A percentile compares a stretch with the other conserved stretches of the same genome.
Evolutionary conservation across 345 rosid species (phyloP).

Genomic region (Luvunga scandens): DNA sequence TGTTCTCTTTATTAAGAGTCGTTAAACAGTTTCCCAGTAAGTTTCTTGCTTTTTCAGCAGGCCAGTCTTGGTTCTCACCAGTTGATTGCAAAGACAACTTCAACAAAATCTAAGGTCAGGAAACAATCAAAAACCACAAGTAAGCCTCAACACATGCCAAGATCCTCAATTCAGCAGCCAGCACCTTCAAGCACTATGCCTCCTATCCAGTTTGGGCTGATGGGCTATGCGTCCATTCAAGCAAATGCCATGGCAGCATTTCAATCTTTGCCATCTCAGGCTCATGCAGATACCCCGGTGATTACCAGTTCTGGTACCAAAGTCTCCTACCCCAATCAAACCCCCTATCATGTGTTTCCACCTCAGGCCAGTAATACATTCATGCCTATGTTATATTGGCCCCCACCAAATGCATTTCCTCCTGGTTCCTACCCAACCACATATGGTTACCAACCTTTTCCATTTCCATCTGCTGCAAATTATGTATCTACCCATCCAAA

Average conservation of each 20-base stretch:
- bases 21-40: neutral
- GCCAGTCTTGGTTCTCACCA: conserved; percentile 24
- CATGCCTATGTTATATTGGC: conserved; percentile 58
- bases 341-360: conserved; percentile 29
- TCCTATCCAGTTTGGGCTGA: conserved; percentile 31
- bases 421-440: conserved; percentile 30
- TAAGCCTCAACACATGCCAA: conserved; percentile 18
- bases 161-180: conserved; percentile 22
- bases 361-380: conserved; percentile 36
- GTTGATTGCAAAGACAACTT: conserved; percentile 19
- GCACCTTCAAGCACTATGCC: conserved; percentile 14
- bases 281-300: conserved; percentile 1
- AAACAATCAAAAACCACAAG: conserved; percentile 25
- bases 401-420: conserved; percentile 39
- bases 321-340: conserved; percentile 32
- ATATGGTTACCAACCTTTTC: conserved; percentile 33
- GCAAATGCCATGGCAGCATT: conserved; percentile 29
- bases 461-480: conserved; percentile 31
- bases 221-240: conserved; percentile 29
- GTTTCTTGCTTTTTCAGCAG: conserved; percentile 18
- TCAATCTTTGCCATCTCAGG: conserved; percentile 24
- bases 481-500: conserved; percentile 32
- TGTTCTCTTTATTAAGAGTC: neutral
- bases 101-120: conserved; percentile 33
- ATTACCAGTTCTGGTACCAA: conserved; percentile 10